Base-by-base conservation (phyloP, 2,329 filamentous ascomycete genomes). In the Fusarium sp. region DNA sequence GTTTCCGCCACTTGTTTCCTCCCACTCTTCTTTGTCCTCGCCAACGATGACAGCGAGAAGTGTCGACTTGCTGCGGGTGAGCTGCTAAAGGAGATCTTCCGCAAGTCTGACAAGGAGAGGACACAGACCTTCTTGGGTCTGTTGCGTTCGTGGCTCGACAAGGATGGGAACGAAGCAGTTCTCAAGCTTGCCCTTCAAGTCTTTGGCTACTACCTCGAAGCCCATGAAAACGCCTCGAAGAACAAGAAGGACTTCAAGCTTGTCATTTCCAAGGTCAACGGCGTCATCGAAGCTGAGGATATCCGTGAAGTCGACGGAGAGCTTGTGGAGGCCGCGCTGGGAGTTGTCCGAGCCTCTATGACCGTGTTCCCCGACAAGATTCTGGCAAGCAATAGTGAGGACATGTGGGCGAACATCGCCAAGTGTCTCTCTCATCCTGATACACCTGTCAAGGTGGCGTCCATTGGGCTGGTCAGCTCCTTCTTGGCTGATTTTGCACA, bases 41-140 rank as follows among this genome's bases (percentile, higher is more conserved):
- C 93, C 68, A 98, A 98, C 77, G 97, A 99, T 70, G 94, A 97
- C 63, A 94, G 94, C 58, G 89, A 92, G 61, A 94, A 94, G 76
- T 99, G 97, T 82, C 91, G 94, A 33, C 90, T 95, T 70, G 92
- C 96, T 81, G 95, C 95, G 0, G 92, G 91, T 52, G 90, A 93
- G 66, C 85, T 99, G 52, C 86, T 98, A 66, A 95, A 93, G 79
- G 92, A 94, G 78, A 88, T 97, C 20, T 97, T 98, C 82, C 89
- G 90, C 66, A 91, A 92, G 77, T 92, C 95, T 2, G 93, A 96
- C 79, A 89, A 89, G 70, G 93, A 95, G 74, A 90, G 91, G 68
- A 86, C 91, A 40, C 89, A 91, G 71, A 92, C 89, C 56, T 95
- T 97, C 79, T 84, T 97, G 40, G 85, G 85, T 0, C 88, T 95